Percentiles rank a stretch among this genome's conserved stretches.
These are phyloP conservation scores for Eimeria sp. DNA, from an alignment of 169 alveolate genomes.

Conservation along the genomic window DNA sequence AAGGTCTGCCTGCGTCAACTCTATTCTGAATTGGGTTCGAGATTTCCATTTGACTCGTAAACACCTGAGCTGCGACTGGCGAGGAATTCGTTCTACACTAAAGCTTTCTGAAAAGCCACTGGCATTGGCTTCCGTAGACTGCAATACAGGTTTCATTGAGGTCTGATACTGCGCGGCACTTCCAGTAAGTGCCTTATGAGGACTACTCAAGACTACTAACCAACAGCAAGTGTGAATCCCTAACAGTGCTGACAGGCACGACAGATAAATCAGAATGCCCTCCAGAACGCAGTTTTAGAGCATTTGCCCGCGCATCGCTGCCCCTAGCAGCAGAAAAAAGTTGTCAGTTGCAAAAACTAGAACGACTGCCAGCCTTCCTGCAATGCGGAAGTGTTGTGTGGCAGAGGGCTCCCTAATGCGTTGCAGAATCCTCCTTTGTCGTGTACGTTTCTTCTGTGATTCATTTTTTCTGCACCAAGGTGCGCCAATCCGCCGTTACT, in stretches of 20 bases:
- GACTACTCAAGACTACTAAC: neutral
- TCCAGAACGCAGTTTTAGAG: neutral
- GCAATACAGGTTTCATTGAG: neutral
- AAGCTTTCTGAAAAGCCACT: neutral
- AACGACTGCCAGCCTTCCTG: neutral
- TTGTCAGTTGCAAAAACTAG: neutral
- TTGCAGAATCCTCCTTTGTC: neutral
- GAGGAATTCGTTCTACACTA: neutral
- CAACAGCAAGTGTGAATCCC: neutral
- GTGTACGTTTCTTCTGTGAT: neutral
- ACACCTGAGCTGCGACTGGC: neutral
- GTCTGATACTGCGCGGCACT: neutral
- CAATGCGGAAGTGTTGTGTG: neutral
- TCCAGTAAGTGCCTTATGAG: neutral
- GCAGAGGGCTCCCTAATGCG: neutral
- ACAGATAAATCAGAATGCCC: neutral
- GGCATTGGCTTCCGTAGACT: neutral
- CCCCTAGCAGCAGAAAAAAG: neutral
- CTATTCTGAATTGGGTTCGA: neutral
- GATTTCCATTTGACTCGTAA: neutral
- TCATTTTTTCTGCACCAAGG: constrained; percentile 46
- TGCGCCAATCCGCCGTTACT: constrained; percentile 74
- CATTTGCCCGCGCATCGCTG: neutral
- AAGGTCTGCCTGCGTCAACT: neutral
- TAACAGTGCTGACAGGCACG: neutral